Evolutionary conservation across 2,329 filamentous ascomycete species (phyloP), one percentile per base, ranked within the genome.

Genomic region (Pyrenophora graminea): DNA sequence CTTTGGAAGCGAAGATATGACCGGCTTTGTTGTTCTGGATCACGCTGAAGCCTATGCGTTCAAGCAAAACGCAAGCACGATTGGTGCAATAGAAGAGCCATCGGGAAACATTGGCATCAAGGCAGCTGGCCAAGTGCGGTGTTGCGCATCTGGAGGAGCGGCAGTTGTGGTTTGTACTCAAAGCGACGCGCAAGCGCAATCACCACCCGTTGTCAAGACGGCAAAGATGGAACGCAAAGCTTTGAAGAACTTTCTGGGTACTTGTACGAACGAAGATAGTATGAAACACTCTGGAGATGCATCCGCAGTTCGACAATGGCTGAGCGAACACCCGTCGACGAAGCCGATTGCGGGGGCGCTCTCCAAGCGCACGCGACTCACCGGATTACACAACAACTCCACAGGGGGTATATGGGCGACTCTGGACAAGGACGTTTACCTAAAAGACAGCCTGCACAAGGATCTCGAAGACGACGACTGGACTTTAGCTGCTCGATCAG

Each of bases 321-420:
- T 82, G n/a, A 54, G 62, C 6, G 66, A 74, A 31, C 74, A 82
- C 55, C 47, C 65, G 31, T 66, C 76, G n/a, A 65, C 79, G 3
- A 69, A 69, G 48, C 78, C 80, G 3, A 71, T 83, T 13, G 79
- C 76, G 39, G 73, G 74, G 23, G 65, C 79, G 31, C 69, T 70
- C n/a, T 74, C 73, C 4, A 76, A 74, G 48, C 75, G 81, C 10
- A 75, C 76, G 13, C 74, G 80, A 12, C 79, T 82, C 49, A 63
- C 75, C 38, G 79, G 80, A 13, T 66, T 81, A 3, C 72, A 73
- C 23, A 80, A 80, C 48, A 74, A 69, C 38, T 53, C 61, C 6
- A 64, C 68, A n/a, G 71, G 73, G 23, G 74, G 78, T 7, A 64
- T 75, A 8, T 77, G 81, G 71, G 80, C 77, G 3, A 76, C 74